phyloP scores from a whole-genome alignment of 768 basidiomycete species.

The Termitomyces sp. region DNA sequence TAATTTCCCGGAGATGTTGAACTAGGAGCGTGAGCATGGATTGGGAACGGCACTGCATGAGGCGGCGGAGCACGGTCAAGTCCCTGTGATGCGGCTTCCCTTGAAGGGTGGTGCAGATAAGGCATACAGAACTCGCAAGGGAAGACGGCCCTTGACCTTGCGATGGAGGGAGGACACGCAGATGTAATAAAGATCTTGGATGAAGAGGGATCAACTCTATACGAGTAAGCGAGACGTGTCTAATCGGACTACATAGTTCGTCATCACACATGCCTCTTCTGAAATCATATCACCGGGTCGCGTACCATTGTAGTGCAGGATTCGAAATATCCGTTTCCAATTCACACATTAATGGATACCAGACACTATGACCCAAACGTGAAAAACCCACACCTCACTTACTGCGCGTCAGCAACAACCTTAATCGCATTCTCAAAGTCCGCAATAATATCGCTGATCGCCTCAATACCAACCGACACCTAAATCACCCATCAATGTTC shows the following conservation, averaged over 20 bases:
- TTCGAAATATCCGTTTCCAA: not conserved
- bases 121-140: slow-evolving; percentile 1
- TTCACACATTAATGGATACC: not conserved
- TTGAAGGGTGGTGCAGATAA: slow-evolving; percentile 2
- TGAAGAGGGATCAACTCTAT: not conserved
- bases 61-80: slow-evolving; percentile 11
- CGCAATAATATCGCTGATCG: slow-evolving; percentile 37
- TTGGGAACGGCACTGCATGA: slow-evolving; percentile 15
- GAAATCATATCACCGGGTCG: not conserved
- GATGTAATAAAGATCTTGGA: not conserved
- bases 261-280: too few species aligned
- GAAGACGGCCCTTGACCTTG: slow-evolving; percentile 6
- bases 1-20: slow-evolving; percentile 7
- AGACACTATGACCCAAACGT: not conserved
- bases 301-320: not conserved
- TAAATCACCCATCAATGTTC: not conserved
- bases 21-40: slow-evolving; percentile 9
- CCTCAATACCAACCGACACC: slow-evolving; percentile 36
- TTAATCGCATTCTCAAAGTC: slow-evolving; percentile 31
- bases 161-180: not conserved
- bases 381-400: not conserved
- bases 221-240: not conserved
- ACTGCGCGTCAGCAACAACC: slow-evolving; percentile 1
- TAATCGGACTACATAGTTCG: not conserved
- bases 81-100: slow-evolving; percentile 3